Conservation (phyloP, 805 yeast species). For the Spathaspora boniae region DNA sequence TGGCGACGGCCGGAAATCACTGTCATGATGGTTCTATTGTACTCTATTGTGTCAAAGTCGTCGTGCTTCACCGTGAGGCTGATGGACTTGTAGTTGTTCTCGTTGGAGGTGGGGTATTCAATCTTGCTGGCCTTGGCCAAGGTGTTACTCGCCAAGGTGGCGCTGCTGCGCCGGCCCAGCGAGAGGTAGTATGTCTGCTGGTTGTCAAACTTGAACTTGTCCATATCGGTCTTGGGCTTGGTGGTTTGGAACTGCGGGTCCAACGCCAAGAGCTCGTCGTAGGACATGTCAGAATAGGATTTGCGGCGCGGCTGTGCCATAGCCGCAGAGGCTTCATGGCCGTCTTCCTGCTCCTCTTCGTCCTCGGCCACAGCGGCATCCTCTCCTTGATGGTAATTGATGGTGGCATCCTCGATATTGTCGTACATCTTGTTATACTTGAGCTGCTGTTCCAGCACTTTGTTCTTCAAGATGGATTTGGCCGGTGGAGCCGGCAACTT, state of each 20-base stretch:
- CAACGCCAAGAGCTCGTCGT: conserved; percentile 51
- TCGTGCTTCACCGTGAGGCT: conserved; percentile 45
- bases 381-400: conserved; percentile 17
- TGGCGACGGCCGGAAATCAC: conserved; percentile 40
- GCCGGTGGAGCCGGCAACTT: conserved; percentile 29
- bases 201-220: conserved; percentile 43
- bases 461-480: conserved; percentile 39
- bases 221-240: conserved; percentile 37
- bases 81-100: conserved; percentile 35
- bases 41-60: conserved; percentile 22
- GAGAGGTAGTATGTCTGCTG: conserved; percentile 28
- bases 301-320: conserved; percentile 30
- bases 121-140: conserved; percentile 6
- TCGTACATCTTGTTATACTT: conserved; percentile 10
- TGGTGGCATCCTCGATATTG: conserved; percentile 12
- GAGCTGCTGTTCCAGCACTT: conserved; percentile 25
- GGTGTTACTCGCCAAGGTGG: conserved; percentile 5
- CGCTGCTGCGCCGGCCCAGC: conserved; percentile 11
- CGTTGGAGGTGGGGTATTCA: conserved; percentile 30
- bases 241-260: conserved; percentile 48
- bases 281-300: conserved; percentile 49
- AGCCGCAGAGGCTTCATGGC: neutral
- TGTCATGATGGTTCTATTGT: conserved; percentile 32
- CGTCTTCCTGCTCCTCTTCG: neutral
- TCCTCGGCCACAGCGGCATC: conserved; percentile 5